These are phyloP conservation scores for Lactarius akahatsu DNA, from an alignment of 768 basidiomycete species.

Conservation along the genomic window DNA sequence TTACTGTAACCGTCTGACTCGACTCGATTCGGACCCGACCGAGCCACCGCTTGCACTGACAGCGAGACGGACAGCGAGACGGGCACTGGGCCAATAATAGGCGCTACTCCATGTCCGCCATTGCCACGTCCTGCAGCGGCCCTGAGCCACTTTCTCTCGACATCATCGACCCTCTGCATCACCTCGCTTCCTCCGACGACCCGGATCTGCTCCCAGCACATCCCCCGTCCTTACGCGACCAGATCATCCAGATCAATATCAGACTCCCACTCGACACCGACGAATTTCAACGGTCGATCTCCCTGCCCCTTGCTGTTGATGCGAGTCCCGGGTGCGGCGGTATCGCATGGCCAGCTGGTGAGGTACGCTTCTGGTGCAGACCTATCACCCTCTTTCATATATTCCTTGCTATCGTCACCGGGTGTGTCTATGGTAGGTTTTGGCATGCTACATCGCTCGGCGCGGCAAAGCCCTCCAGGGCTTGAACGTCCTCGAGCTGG, in stretches of 20 bases:
- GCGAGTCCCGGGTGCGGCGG: slow-evolving; percentile 89
- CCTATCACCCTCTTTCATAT: background rate
- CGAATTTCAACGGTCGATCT: slow-evolving; percentile 32
- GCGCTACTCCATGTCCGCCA: background rate
- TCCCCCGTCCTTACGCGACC: slow-evolving; percentile 48
- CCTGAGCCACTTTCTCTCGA: slow-evolving; percentile 42
- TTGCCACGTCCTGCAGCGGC: background rate
- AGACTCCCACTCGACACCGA: slow-evolving; percentile 22
- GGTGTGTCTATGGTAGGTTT: slow-evolving; percentile 51
- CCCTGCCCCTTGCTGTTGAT: slow-evolving; percentile 62
- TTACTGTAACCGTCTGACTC: background rate
- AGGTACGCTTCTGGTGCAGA: slow-evolving; percentile 47
- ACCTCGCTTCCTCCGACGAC: slow-evolving; percentile 45
- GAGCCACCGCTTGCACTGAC: background rate
- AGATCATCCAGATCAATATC: slow-evolving; percentile 48
- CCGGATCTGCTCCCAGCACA: slow-evolving; percentile 51
- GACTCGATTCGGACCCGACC: background rate
- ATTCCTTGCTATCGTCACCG: background rate
- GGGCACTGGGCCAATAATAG: no score
- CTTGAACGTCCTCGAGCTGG: slow-evolving; percentile 74
- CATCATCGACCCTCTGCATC: slow-evolving; percentile 56
- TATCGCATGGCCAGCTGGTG: slow-evolving; percentile 89
- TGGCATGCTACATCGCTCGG: slow-evolving; percentile 71
- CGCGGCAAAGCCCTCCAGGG: slow-evolving; percentile 52
- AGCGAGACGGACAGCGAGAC: no score